These are phyloP conservation scores for Boletus semigastroideus DNA, from an alignment of 1,284 basidiomycete genomes.

Conservation along the genomic window DNA sequence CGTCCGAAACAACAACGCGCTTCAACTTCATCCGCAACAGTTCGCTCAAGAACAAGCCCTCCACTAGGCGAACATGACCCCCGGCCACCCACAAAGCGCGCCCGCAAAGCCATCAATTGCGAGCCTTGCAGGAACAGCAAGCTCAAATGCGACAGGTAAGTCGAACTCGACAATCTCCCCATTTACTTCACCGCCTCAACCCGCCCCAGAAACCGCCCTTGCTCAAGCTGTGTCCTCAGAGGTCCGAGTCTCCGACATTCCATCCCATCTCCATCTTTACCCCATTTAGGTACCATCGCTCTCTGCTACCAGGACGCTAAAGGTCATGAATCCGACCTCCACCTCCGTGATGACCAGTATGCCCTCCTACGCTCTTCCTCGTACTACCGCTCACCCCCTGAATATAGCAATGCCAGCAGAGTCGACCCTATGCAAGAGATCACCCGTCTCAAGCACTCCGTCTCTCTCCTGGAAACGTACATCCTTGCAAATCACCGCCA, in stretches of 20 bases:
- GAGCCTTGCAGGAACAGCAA: slow-evolving; percentile 82
- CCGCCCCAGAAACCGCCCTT: slow-evolving; percentile 67
- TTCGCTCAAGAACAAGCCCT: slow-evolving; percentile 49
- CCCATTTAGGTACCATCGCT: slow-evolving; percentile 59
- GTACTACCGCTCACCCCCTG: slow-evolving; percentile 15
- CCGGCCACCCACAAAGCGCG: slow-evolving; percentile 69
- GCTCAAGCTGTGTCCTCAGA: slow-evolving; percentile 78
- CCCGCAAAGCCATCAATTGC: slow-evolving; percentile 81
- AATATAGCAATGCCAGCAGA: slow-evolving; percentile 45
- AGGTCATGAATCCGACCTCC: slow-evolving; percentile 49
- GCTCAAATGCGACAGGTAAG: slow-evolving; percentile 79
- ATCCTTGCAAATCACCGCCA: slow-evolving; percentile 53
- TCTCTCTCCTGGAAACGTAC: slow-evolving; percentile 69
- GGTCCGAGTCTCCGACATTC: slow-evolving; percentile 39
- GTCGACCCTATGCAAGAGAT: slow-evolving; percentile 74
- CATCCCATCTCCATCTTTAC: not conserved
- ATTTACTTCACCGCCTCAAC: slow-evolving; percentile 10
- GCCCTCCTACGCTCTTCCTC: slow-evolving; percentile 23
- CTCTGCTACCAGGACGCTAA: slow-evolving; percentile 73
- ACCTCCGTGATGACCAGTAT: slow-evolving; percentile 58
- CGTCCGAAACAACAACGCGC: slow-evolving; percentile 41
- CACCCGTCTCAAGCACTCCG: slow-evolving; percentile 68
- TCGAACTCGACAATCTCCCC: not conserved
- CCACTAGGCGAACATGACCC: slow-evolving; percentile 47
- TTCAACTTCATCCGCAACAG: slow-evolving; percentile 34